Base-by-base conservation (phyloP, 2,329 filamentous ascomycete species). In the Nemania sp. region DNA sequence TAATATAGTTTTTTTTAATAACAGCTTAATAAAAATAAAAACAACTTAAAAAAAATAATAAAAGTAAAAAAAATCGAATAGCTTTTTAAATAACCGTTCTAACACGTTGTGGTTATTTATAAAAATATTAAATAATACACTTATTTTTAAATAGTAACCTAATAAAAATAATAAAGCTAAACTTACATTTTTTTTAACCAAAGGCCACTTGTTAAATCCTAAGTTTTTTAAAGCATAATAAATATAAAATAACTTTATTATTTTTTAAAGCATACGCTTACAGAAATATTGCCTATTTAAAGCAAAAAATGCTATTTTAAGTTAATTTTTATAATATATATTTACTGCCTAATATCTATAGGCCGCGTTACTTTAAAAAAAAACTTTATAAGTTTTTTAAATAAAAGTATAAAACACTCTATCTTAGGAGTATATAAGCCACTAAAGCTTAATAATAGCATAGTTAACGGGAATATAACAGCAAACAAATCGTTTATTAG, bases 361-460 rank as follows among this genome's bases (percentile, higher is more conserved):
- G 18, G 34, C 32, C 1, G 20, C 9, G 40, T 55, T 17, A 29
- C 12, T 40, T 48, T 47, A 39, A 48, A 55, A 55, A 50, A 49
- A 57, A 15, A 50, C 11, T 7, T 32, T 35, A 21, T 57, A 45
- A 25, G 43, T 35, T 50, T 25, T 25, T 50, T 50, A 34, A 13
- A 57, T 57, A 17, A 57, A 21, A 18, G 32, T 42, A 49, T 49
- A n/a, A 49, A 56, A 56, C 2, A 48, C 18, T 20, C 20, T 20
- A 13, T 57, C 43, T 29, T 39, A 1, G n/a, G 3, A 37, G 45
- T 57, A 42, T 21, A 57, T 50, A 13, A 50, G 37, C 37, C 42
- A 56, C 49, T 56, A 42, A 17, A 49, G 54, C n/a, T 56, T 56
- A 25, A 56, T 40, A n/a, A 11, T 56, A 29, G n/a, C 54, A 7